Evolutionary conservation across 108 stramenopile genomes (phyloP).

Genomic region (Stephanodiscus minutulus): DNA sequence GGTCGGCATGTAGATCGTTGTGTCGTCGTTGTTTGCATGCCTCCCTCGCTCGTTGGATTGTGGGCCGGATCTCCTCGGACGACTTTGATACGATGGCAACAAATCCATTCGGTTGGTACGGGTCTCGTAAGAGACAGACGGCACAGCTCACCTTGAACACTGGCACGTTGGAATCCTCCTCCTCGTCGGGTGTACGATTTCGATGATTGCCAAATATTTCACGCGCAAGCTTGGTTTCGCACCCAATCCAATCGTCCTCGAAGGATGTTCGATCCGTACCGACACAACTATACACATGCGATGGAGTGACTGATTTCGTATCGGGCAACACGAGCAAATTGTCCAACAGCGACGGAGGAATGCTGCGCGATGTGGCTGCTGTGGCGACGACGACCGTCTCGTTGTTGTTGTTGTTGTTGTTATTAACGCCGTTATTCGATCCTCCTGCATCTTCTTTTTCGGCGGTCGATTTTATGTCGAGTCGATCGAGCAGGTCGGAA

Average conservation of each 20-base stretch:
- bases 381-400: neutral
- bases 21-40: neutral
- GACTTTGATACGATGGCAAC: conserved; percentile 29
- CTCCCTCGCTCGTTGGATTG: conserved; percentile 13
- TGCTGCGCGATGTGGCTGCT: no score
- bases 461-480: conserved; percentile 1
- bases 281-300: conserved; percentile 21
- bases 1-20: conserved; percentile 27
- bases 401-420: neutral
- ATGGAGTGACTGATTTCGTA: conserved; percentile 19
- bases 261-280: conserved; percentile 18
- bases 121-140: conserved; percentile 18
- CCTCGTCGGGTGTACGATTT: no score
- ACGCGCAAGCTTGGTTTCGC: conserved; percentile 26
- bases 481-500: neutral
- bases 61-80: conserved; percentile 5
- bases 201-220: conserved; percentile 28
- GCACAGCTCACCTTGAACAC: conserved; percentile 43
- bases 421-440: no score
- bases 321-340: conserved; percentile 42
- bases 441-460: no score
- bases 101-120: conserved; percentile 39
- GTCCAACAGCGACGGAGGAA: conserved; percentile 16
- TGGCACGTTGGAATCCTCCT: neutral
- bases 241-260: conserved; percentile 11